phyloP scores from a whole-genome alignment of 2,329 filamentous ascomycete species.

The Aspergillus persii region DNA sequence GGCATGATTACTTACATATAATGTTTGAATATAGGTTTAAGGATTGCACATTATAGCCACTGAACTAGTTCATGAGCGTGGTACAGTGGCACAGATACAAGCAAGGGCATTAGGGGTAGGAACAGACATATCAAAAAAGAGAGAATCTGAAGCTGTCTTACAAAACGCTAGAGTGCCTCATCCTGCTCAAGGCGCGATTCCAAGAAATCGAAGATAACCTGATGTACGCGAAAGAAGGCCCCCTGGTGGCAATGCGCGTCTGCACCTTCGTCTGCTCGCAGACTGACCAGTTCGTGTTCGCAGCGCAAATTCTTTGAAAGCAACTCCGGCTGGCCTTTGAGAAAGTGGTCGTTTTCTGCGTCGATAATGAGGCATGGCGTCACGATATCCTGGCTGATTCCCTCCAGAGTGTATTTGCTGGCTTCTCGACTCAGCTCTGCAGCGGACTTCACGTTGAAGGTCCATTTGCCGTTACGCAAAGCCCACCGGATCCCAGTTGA shows the following conservation, averaged over 20 bases:
- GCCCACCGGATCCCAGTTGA: constrained; percentile 12
- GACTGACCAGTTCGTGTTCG: background rate
- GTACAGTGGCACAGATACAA: too few species aligned
- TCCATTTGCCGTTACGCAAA: constrained; percentile 13
- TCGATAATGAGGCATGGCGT: background rate
- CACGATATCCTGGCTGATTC: background rate
- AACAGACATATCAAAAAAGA: too few species aligned
- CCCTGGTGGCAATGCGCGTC: constrained; percentile 4
- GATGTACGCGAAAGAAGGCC: background rate
- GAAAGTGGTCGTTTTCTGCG: constrained; percentile 1
- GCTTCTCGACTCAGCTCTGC: background rate
- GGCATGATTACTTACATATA: too few species aligned
- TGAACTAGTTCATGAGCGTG: too few species aligned
- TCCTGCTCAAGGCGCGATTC: background rate
- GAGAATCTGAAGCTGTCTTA: too few species aligned
- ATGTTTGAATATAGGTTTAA: too few species aligned
- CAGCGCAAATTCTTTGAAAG: background rate
- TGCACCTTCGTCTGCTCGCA: background rate
- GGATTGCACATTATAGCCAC: too few species aligned
- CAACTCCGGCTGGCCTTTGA: constrained; percentile 1
- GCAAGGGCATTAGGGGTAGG: too few species aligned
- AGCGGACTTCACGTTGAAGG: constrained; percentile 6
- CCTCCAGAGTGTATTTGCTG: background rate
- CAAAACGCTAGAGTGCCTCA: background rate
- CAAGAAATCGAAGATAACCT: constrained; percentile 1